A percentile compares a stretch with the other conserved stretches of the same genome.
phyloP scores from a whole-genome alignment of 805 yeast genomes.

The Hemisphaericaspora nanyangensis region DNA sequence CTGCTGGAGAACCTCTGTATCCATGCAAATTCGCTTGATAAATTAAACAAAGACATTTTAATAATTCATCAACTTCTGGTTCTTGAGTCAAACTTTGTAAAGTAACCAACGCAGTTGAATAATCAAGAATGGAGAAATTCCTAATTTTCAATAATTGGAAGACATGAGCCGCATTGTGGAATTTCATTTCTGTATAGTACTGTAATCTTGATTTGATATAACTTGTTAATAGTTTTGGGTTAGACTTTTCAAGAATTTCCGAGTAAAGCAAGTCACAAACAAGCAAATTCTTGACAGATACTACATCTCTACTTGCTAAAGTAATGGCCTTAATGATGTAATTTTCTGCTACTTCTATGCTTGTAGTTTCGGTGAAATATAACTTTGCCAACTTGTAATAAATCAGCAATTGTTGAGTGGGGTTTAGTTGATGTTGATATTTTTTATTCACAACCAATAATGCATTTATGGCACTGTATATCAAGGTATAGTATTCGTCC shows the following conservation, averaged over 20 bases:
- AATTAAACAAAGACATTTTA: conserved; percentile 21
- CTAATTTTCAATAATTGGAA: conserved; percentile 28
- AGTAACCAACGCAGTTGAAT: conserved; percentile 19
- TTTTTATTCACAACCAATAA: conserved; percentile 27
- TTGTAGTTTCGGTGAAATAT: conserved; percentile 39
- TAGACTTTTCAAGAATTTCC: conserved; percentile 28
- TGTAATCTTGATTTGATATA: conserved; percentile 25
- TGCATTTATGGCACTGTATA: conserved; percentile 35
- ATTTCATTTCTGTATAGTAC: conserved; percentile 13
- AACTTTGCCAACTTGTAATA: conserved; percentile 34
- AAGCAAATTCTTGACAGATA: conserved; percentile 17
- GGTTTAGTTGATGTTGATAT: conserved; percentile 25
- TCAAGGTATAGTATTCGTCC: conserved; percentile 22
- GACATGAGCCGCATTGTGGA: conserved; percentile 17
- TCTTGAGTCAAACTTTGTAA: conserved; percentile 12
- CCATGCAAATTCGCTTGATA: conserved; percentile 27
- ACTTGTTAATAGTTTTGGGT: conserved; percentile 21
- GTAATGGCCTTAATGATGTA: conserved; percentile 28
- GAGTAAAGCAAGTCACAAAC: conserved; percentile 34
- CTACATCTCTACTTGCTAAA: conserved; percentile 15
- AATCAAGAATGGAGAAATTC: conserved; percentile 24
- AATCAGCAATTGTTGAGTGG: conserved; percentile 27
- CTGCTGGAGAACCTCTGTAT: conserved; percentile 22
- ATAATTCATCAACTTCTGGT: conserved; percentile 9
- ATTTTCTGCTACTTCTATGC: conserved; percentile 38